Conservation (phyloP, 495 filamentous ascomycete species). For the Penicillium fimorum region DNA sequence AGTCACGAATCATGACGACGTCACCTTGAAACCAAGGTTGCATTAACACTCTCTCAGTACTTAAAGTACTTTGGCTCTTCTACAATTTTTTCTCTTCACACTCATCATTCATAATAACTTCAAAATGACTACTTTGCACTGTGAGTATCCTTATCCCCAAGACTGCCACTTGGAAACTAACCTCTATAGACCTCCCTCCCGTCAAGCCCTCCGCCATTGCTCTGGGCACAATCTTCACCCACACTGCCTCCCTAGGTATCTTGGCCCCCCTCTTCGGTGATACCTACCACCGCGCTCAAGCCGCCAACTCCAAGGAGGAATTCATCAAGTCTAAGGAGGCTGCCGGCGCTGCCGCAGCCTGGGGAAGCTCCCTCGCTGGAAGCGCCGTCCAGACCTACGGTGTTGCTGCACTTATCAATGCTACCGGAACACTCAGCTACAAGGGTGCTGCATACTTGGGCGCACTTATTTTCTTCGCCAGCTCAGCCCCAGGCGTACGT, state of each 20-base stretch:
- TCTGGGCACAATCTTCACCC: conserved; percentile 92
- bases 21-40: conserved; percentile 27
- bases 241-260: conserved; percentile 76
- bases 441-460: conserved; percentile 96
- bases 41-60: conserved; percentile 14
- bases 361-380: conserved; percentile 86
- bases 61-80: background rate
- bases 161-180: conserved; percentile 1
- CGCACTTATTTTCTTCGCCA: conserved; percentile 85
- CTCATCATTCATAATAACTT: conserved; percentile 6
- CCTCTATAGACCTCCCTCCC: conserved; percentile 74
- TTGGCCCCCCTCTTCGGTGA: conserved; percentile 89
- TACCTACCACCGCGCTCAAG: conserved; percentile 90
- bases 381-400: conserved; percentile 91
- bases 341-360: conserved; percentile 78
- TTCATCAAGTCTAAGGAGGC: conserved; percentile 93
- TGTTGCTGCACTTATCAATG: conserved; percentile 92
- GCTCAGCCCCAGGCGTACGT: conserved; percentile 81
- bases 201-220: conserved; percentile 98
- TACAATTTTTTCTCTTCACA: background rate
- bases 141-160: conserved; percentile 43
- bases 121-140: conserved; percentile 63
- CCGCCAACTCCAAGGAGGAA: conserved; percentile 92
- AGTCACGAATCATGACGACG: conserved; percentile 44
- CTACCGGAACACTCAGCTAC: conserved; percentile 89